phyloP scores from a whole-genome alignment of 257 asterid species.

The Verbena officinalis region DNA sequence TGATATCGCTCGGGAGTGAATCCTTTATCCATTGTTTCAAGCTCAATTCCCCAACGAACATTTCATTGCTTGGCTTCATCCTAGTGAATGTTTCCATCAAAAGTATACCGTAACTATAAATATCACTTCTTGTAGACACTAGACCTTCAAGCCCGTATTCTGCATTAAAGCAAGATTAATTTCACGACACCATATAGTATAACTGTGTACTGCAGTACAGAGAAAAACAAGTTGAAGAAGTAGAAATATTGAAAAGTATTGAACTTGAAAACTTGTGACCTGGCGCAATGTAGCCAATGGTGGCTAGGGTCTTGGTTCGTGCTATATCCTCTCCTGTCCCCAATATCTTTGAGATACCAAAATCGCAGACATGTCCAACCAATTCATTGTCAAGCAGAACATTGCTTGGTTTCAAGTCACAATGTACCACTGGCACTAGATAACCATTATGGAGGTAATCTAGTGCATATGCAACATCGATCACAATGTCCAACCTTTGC shows the following conservation, averaged over 20 bases:
- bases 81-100: slow-evolving; percentile 46
- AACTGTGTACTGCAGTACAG: neutral
- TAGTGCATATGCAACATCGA: slow-evolving; percentile 34
- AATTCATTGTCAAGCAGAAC: slow-evolving; percentile 34
- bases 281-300: slow-evolving; percentile 41
- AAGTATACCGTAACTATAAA: slow-evolving; percentile 44
- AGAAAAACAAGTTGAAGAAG: neutral
- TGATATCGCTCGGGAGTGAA: slow-evolving; percentile 20
- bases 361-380: slow-evolving; percentile 32
- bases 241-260: neutral
- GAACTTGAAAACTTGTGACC: slow-evolving; percentile 10
- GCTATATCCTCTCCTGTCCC: slow-evolving; percentile 12
- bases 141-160: slow-evolving; percentile 54
- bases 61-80: slow-evolving; percentile 40
- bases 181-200: neutral
- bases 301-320: slow-evolving; percentile 26
- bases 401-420: slow-evolving; percentile 48
- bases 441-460: slow-evolving; percentile 35
- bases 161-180: slow-evolving; percentile 21
- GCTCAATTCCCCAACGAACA: slow-evolving; percentile 34
- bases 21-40: slow-evolving; percentile 36
- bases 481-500: slow-evolving; percentile 31
- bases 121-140: slow-evolving; percentile 40
- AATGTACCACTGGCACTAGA: slow-evolving; percentile 30
- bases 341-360: slow-evolving; percentile 33